Percentiles rank a stretch among this genome's conserved stretches.
phyloP scores from a whole-genome alignment of 208 protist species.

The Wallacemonas sp. region DNA sequence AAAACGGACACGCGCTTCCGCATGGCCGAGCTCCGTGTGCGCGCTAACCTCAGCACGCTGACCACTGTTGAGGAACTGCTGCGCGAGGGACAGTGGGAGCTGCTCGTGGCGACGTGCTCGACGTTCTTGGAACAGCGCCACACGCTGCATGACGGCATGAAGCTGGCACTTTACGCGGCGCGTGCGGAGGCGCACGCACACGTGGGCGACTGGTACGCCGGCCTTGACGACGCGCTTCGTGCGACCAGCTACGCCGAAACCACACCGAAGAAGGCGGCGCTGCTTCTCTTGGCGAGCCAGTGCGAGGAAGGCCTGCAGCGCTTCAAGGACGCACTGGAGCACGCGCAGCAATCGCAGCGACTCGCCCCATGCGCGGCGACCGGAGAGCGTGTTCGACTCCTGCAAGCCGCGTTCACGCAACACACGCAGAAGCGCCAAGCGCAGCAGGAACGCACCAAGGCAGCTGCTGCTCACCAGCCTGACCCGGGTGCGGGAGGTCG shows the following conservation, averaged over 20 bases:
- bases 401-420: constrained; percentile 24
- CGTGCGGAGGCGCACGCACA: constrained; percentile 45
- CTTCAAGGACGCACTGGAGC: constrained; percentile 48
- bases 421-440: constrained; percentile 21
- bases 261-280: constrained; percentile 18
- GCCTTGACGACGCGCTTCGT: constrained; percentile 52
- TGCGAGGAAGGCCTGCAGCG: constrained; percentile 63
- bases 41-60: constrained; percentile 24
- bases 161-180: constrained; percentile 19
- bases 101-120: constrained; percentile 29
- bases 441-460: constrained; percentile 18
- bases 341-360: constrained; percentile 34
- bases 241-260: constrained; percentile 35
- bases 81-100: constrained; percentile 9
- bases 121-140: constrained; percentile 15
- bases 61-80: constrained; percentile 19
- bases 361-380: constrained; percentile 20
- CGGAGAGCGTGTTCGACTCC: constrained; percentile 13
- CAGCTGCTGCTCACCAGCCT: too few species aligned
- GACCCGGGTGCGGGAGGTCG: neutral
- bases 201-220: constrained; percentile 42
- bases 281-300: constrained; percentile 45
- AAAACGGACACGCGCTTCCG: constrained; percentile 44
- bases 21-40: constrained; percentile 23
- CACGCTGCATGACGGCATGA: constrained; percentile 31